Base-by-base conservation (phyloP, 2,329 filamentous ascomycete genomes). In the Diaporthe helianthi region DNA sequence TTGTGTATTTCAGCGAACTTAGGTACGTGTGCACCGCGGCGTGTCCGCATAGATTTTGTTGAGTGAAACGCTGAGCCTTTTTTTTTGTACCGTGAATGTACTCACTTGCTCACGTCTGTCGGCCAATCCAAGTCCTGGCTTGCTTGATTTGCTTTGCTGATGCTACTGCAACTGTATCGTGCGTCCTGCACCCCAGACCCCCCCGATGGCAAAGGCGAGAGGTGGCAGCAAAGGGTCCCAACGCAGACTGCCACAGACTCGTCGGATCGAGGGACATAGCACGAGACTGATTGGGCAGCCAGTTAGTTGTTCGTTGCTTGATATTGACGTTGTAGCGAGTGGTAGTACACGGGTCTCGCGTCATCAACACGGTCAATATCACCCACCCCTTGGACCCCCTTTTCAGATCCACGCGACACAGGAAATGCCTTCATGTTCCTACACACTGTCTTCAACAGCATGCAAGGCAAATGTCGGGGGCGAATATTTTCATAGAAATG, bases 41-140 rank as follows among this genome's bases (percentile, higher is more conserved):
- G 58, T 63, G 44, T 63, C 44, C 58, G 58, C 44, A 63, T 49
- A 36, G 44, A 12, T 44, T 63, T 63, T 63, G 58, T 63, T 49
- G 58, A 63, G 58, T 63, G 58, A 63, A 36, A 63, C 58, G 58
- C 58, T 63, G 58, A 63, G 58, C 29, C 58, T 63, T 49, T 49
- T 33, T n/a, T 1, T 8, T 9, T 46, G 26, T 26, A n/a, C n/a
- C n/a, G n/a, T n/a, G n/a, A n/a, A n/a, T 44, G 5, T 17, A 29
- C 13, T 10, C 3, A 4, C n/a, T 33, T 10, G 31, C 31, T 38
- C 36, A 15, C 36, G 13, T 5, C 22, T 60, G 31, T 60, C 36
- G 22, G 36, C n/a, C 54, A 12, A n/a, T 8, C 44, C 44, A 31
- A 60, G 7, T 15, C 4, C 2, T 38, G 1, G 13, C 17, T 1